Base-by-base conservation (phyloP, 148 eudicot species). In the Selenicereus undatus region DNA sequence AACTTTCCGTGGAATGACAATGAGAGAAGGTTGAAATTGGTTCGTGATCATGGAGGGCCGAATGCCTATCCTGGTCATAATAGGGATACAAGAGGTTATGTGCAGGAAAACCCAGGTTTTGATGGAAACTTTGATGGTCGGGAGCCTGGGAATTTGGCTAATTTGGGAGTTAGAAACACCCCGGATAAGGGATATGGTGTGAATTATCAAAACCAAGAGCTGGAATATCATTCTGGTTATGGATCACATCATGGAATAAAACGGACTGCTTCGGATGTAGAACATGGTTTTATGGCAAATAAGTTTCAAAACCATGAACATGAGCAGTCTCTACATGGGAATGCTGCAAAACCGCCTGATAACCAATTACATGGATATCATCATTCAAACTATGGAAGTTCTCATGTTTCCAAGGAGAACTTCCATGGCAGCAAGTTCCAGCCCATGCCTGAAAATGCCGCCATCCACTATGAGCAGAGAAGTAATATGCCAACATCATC, bases 11-110 rank as follows among this genome's bases (percentile, higher is more conserved):
- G 74, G 6, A 88, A 82, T 8, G 85, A 73, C 7, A 24, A 86
- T 45, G 93, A 90, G 84, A 90, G 92, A 79, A 87, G 90, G 48
- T 89, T 91, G 87, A 87, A 82, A 83, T 76, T 91, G 84, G 85
- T 91, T 83, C 90, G 84, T 66, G 98, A 93, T 84, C 95, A 92
- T 71, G 98, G 98, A 24, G 73, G 81, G 30, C 52, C 73, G 48
- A 62, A 78, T 70, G 35, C 32, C 12, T 56, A 79, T 64, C 62
- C 48, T 18, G 81, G 76, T 26, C 66, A 22, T 78, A 74, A 77
- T 84, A 27, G 58, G 24, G 86, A 70, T 13, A 21, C 45, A 7
- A 60, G 80, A 24, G 83, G 85, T 35, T 56, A 69, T 87, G 45
- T 36, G 4, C 27, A 32, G 5, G 88, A 84, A 32, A 78, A 35